Conservation (phyloP, 129 eudicot species). For the Chrysanthemum seticuspe region DNA sequence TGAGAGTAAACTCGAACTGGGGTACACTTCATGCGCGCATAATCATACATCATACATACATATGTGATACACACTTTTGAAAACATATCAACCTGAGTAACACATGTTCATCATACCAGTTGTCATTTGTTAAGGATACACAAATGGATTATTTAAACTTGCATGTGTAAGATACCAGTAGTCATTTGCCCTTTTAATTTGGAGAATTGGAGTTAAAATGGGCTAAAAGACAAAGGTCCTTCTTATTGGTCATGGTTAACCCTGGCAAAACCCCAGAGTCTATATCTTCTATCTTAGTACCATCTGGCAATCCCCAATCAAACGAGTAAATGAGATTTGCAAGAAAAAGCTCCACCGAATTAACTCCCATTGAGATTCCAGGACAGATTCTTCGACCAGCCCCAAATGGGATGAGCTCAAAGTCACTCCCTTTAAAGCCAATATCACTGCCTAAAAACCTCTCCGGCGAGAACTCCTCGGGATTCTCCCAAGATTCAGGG, state of each 20-base stretch:
- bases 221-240: constrained; percentile 24
- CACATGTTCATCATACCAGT: no score
- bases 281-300: constrained; percentile 15
- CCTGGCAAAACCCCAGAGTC: constrained; percentile 24
- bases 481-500: constrained; percentile 22
- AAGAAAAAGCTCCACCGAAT: constrained; percentile 24
- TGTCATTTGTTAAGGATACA: neutral
- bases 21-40: no score
- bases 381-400: constrained; percentile 37
- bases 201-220: neutral
- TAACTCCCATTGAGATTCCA: constrained; percentile 22
- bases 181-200: no score
- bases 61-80: no score
- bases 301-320: constrained; percentile 27
- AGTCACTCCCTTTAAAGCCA: constrained; percentile 23
- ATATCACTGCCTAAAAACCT: constrained; percentile 26
- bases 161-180: neutral
- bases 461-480: constrained; percentile 28
- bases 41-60: no score
- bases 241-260: constrained; percentile 19
- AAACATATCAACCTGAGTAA: no score
- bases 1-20: no score
- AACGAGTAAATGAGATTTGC: constrained; percentile 30
- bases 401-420: constrained; percentile 33
- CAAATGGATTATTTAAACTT: neutral